Percentiles rank a stretch among this genome's conserved stretches.
phyloP scores from a whole-genome alignment of 2,329 filamentous ascomycete genomes.

The Teratosphaeria nubilosa region DNA sequence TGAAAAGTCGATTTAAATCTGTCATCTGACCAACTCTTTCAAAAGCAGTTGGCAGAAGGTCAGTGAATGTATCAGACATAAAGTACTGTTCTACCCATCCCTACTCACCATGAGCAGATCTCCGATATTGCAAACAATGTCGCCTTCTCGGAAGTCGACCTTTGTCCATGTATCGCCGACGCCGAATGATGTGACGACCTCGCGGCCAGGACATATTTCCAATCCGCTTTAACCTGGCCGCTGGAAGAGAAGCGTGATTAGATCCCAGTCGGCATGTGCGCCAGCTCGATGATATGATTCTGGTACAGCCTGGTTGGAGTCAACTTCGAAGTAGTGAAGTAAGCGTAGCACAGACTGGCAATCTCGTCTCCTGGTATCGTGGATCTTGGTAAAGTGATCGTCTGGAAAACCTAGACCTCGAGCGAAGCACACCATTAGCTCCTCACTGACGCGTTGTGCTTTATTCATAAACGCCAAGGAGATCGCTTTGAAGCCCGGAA shows the following conservation, averaged over 20 bases:
- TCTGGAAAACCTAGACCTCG: conserved; percentile 47
- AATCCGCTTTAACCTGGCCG: conserved; percentile 50
- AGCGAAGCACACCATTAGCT: conserved; percentile 50
- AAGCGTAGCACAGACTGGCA: conserved; percentile 47
- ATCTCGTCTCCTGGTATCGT: conserved; percentile 41
- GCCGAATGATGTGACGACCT: conserved; percentile 49
- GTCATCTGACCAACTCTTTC: conserved; percentile 57
- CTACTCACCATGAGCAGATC: conserved; percentile 60
- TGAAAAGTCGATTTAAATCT: conserved; percentile 48
- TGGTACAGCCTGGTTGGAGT: conserved; percentile 17
- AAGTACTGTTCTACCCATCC: no score
- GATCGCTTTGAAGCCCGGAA: conserved; percentile 40
- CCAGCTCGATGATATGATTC: conserved; percentile 50
- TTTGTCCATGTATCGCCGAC: conserved; percentile 54
- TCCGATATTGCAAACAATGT: conserved; percentile 56
- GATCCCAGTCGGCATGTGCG: conserved; percentile 54
- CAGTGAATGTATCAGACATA: no score
- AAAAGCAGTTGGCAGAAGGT: no score
- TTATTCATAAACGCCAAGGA: conserved; percentile 45
- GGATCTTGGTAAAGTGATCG: conserved; percentile 46
- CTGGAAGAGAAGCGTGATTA: conserved; percentile 55
- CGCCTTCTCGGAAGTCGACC: conserved; percentile 44
- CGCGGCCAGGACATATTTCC: conserved; percentile 57
- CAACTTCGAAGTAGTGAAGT: conserved; percentile 43
- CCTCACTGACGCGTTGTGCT: conserved; percentile 44